Evolutionary conservation across 2,329 filamentous ascomycete genomes (phyloP).

Genomic region (Fusarium poae): DNA sequence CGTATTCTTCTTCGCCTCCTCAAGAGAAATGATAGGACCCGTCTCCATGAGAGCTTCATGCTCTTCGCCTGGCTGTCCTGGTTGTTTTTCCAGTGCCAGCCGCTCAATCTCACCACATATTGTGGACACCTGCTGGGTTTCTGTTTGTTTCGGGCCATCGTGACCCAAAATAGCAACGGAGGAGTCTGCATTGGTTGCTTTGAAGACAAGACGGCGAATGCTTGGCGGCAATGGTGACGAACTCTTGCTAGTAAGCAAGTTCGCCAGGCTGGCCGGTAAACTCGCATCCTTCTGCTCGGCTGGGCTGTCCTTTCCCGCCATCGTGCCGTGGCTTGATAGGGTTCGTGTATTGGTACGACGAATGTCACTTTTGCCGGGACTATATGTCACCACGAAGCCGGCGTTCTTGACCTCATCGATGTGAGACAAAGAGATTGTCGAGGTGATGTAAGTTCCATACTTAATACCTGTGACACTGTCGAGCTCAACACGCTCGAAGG

Average conservation of each 20-base stretch:
- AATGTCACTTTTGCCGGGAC: constrained; percentile 76
- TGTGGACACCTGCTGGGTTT: constrained; percentile 68
- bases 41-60: constrained; percentile 64
- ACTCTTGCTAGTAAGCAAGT: constrained; percentile 58
- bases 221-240: constrained; percentile 20
- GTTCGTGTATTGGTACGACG: constrained; percentile 88
- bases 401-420: constrained; percentile 84
- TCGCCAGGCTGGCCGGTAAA: constrained; percentile 55
- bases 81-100: constrained; percentile 66
- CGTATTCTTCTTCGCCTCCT: constrained; percentile 88
- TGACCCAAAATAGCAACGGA: constrained; percentile 66
- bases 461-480: constrained; percentile 79
- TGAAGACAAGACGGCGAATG: constrained; percentile 37
- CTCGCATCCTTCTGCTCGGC: constrained; percentile 40
- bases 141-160: constrained; percentile 61
- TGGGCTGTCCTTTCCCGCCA: constrained; percentile 45
- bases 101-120: constrained; percentile 84
- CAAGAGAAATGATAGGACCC: constrained; percentile 82
- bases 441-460: constrained; percentile 90
- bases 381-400: constrained; percentile 84
- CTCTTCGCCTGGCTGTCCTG: constrained; percentile 58
- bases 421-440: constrained; percentile 82
- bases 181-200: constrained; percentile 59
- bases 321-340: constrained; percentile 67
- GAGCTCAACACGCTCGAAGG: constrained; percentile 88